These are phyloP conservation scores for Bonnemaisonia californica DNA, from an alignment of 31 red algal species.

Conservation along the genomic window DNA sequence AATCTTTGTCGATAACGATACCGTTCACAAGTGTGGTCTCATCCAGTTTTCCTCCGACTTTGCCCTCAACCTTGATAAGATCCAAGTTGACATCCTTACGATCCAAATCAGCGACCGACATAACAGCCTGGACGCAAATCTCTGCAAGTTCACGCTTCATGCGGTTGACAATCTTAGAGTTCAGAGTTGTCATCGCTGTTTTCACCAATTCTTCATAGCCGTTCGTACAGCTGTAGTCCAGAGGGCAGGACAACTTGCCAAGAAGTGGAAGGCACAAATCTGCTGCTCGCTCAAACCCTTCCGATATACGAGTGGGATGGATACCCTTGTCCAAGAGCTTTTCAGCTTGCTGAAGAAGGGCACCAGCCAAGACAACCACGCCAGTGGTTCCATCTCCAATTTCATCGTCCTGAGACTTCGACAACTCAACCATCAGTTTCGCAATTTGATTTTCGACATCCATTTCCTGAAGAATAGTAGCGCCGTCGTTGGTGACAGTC, in stretches of 20 bases:
- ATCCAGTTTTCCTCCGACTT: slow-evolving; percentile 96
- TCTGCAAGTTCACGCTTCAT: slow-evolving; percentile 85
- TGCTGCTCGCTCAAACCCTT: slow-evolving; percentile 96
- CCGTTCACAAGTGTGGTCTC: slow-evolving; percentile 92
- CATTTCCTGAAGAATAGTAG: slow-evolving; percentile 98
- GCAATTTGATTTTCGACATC: slow-evolving; percentile 95
- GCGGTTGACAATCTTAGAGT: slow-evolving; percentile 97
- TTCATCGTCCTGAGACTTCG: slow-evolving; percentile 98
- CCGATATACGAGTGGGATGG: slow-evolving; percentile 91
- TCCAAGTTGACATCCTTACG: slow-evolving; percentile 98
- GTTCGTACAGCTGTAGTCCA: slow-evolving; percentile 75
- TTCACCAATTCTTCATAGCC: slow-evolving; percentile 82
- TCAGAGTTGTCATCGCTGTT: slow-evolving; percentile 95
- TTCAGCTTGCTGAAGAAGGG: slow-evolving; percentile 91
- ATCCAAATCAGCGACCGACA: slow-evolving; percentile 94
- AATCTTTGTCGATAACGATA: slow-evolving; percentile 99
- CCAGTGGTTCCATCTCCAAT: slow-evolving; percentile 99
- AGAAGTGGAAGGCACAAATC: slow-evolving; percentile 83
- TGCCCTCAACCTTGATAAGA: slow-evolving; percentile 95
- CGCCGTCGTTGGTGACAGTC: slow-evolving; percentile 98
- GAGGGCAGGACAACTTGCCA: slow-evolving; percentile 64
- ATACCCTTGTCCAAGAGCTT: slow-evolving; percentile 95
- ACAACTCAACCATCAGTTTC: slow-evolving; percentile 96
- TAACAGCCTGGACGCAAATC: slow-evolving; percentile 92
- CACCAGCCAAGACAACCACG: slow-evolving; percentile 96